Percentiles rank a stretch among this genome's conserved stretches.
phyloP scores from a whole-genome alignment of 2,329 filamentous ascomycete species.

The Xylariales sp. region DNA sequence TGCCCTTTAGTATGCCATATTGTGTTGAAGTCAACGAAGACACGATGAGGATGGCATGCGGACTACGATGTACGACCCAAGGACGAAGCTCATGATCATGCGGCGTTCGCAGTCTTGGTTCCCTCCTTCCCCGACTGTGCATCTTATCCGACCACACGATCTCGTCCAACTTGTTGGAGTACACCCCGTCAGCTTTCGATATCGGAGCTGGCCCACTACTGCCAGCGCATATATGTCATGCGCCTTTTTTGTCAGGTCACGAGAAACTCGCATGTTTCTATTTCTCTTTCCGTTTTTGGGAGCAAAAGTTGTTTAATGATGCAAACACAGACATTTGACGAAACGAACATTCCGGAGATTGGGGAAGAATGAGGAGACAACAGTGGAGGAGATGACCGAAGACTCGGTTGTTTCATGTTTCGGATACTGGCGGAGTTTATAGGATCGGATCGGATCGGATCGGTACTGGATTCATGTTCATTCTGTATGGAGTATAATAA shows the following conservation, averaged over 20 bases:
- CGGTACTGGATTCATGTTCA: not conserved
- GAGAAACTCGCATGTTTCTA: not conserved
- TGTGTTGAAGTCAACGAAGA: not conserved
- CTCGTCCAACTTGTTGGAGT: not conserved
- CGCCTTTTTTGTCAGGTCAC: not conserved
- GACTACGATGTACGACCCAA: not conserved
- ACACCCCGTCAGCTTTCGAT: not conserved
- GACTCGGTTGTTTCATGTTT: not conserved
- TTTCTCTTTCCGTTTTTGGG: not conserved
- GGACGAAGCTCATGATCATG: constrained; percentile 2
- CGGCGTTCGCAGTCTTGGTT: constrained; percentile 2
- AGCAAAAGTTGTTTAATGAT: constrained; percentile 3
- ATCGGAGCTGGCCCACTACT: not conserved
- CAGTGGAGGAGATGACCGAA: not conserved
- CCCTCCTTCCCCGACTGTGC: not conserved
- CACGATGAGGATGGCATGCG: not conserved
- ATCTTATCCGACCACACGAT: not conserved
- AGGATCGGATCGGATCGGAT: not conserved
- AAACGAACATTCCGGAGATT: not conserved
- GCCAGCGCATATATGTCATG: not conserved
- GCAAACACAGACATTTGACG: no score
- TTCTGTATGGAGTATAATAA: constrained; percentile 4
- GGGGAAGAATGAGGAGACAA: not conserved
- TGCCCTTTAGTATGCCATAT: not conserved
- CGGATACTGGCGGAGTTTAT: constrained; percentile 4